Evolutionary conservation across 2,329 filamentous ascomycete genomes (phyloP), one percentile per base, ranked within the genome.

Genomic region (Talaromyces marneffei): DNA sequence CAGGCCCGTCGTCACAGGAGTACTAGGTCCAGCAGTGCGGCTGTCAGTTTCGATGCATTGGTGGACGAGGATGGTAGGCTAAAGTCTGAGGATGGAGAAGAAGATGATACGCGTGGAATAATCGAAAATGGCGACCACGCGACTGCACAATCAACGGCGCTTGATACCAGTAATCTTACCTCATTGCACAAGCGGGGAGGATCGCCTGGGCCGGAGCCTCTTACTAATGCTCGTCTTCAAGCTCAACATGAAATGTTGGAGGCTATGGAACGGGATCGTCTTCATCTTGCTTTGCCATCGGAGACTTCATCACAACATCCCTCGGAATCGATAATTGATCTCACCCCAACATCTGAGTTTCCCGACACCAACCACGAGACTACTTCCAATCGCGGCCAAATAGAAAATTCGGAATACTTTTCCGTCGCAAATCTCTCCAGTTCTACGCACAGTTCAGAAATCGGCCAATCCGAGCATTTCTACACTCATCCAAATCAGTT

Each of bases 271-370:
- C 64, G 56, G 37, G 65, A 68, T 59, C 64, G 65, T 42, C 61
- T 73, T 33, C 70, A 66, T 59, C 46, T 74, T 53, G 66, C 66
- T 5, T 66, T 74, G 6, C 35, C 61, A 25, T 71, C 73, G 14
- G 71, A 71, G n/a, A 65, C 68, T 18, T 58, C 71, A 7, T 75
- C 77, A 4, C 72, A 68, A 52, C 74, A 77, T 59, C 72, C 73
- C 20, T 78, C 78, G 2, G 76, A 78, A 59, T 76, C 74, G 31
- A 66, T 77, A 7, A 65, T 77, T 52, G 75, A 79, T 62, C 71
- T 79, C 10, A 80, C 78, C 3, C 78, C 79, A 27, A 79, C 75
- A 7, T 77, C 77, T n/a, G 75, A 79, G 65, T 70, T 65, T 53
- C 73, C 73, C 5, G 73, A 67, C 44, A 66, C 64, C 14, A 71